phyloP scores from a whole-genome alignment of 495 filamentous ascomycete species.

The Daldinia bambusicola region DNA sequence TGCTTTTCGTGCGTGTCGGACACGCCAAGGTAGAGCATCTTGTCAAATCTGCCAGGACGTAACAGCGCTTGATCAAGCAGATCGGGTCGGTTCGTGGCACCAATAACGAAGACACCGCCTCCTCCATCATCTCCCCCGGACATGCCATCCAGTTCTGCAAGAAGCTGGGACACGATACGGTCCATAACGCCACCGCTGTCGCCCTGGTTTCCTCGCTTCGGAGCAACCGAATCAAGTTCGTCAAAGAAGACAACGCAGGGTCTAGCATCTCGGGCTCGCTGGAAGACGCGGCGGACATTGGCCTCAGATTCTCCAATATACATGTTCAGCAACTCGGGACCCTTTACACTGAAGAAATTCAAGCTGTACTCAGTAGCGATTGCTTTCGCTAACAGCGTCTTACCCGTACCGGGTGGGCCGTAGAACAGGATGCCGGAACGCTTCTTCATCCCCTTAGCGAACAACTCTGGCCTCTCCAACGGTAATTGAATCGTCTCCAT shows the following conservation, averaged over 20 bases:
- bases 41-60: constrained; percentile 93
- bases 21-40: constrained; percentile 97
- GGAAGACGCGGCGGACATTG: constrained; percentile 95
- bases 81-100: constrained; percentile 95
- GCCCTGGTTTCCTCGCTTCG: constrained; percentile 96
- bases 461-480: constrained; percentile 90
- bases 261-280: constrained; percentile 91
- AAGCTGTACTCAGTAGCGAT: constrained; percentile 98
- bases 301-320: constrained; percentile 99
- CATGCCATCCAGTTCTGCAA: constrained; percentile 98
- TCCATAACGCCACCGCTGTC: constrained; percentile 99
- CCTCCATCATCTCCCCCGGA: constrained; percentile 84
- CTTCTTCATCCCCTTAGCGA: constrained; percentile 99
- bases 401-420: constrained; percentile 95
- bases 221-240: constrained; percentile 95
- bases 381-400: constrained; percentile 95
- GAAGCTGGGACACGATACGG: constrained; percentile 92
- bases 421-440: constrained; percentile 98
- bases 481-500: constrained; percentile 97
- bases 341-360: constrained; percentile 99
- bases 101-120: constrained; percentile 96
- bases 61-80: constrained; percentile 90
- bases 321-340: constrained; percentile 97
- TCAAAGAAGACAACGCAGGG: constrained; percentile 99
- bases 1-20: constrained; percentile 98